Percentiles rank a stretch among this genome's conserved stretches.
Conservation (phyloP, 352 stramenopile genomes). For the Discostella stelligera region DNA sequence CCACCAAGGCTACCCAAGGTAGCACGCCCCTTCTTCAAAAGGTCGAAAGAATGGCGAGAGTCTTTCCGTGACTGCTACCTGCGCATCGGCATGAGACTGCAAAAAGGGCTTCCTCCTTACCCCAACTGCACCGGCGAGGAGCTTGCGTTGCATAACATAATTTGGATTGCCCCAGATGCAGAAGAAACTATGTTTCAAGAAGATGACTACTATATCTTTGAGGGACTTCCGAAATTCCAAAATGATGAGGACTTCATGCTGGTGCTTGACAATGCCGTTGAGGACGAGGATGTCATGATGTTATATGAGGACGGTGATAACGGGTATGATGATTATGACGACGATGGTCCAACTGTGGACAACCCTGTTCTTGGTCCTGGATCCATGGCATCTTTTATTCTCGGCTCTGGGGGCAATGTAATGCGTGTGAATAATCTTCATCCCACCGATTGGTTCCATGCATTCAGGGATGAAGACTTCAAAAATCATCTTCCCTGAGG, state of each 20-base stretch:
- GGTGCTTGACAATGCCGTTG: not conserved
- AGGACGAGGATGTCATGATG: conserved; percentile 13
- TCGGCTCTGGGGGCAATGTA: conserved; percentile 1
- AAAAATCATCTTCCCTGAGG: not conserved
- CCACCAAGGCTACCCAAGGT: conserved; percentile 3
- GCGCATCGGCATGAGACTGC: conserved; percentile 4
- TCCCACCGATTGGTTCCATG: conserved; percentile 11
- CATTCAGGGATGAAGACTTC: conserved; percentile 7
- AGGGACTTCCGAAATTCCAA: not conserved
- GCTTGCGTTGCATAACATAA: conserved; percentile 2
- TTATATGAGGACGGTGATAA: conserved; percentile 2
- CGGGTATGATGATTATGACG: not conserved
- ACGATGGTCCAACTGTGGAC: not conserved
- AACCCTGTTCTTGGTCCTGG: conserved; percentile 5
- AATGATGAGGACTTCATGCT: not conserved
- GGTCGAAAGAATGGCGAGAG: conserved; percentile 7
- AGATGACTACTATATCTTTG: not conserved
- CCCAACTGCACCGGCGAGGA: conserved; percentile 6
- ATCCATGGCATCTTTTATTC: conserved; percentile 6
- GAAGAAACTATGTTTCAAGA: too few relatives aligned
- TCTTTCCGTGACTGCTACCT: conserved; percentile 7
- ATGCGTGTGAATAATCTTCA: not conserved
- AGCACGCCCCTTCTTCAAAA: conserved; percentile 8
- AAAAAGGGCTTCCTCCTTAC: conserved; percentile 3
- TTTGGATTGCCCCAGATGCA: not conserved